phyloP scores from a whole-genome alignment of 2,329 filamentous ascomycete genomes.

The Aspergillus spinulosporus region DNA sequence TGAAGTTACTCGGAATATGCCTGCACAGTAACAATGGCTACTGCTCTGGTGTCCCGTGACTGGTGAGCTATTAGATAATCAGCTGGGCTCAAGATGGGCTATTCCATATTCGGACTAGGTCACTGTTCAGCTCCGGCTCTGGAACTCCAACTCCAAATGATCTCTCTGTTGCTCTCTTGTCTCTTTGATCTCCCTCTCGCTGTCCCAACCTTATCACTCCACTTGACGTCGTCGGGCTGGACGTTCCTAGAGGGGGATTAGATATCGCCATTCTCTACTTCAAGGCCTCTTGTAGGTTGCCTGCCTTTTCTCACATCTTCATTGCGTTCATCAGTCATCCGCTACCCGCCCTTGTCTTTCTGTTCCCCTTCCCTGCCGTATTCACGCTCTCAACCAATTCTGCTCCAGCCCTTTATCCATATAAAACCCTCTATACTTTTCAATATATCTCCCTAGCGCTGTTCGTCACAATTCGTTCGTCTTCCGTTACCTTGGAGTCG shows the following conservation, averaged over 20 bases:
- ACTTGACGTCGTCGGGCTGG: conserved; percentile 22
- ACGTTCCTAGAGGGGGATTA: conserved; percentile 19
- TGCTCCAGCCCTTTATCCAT: conserved; percentile 14
- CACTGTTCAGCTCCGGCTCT: conserved; percentile 15
- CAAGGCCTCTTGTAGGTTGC: conserved; percentile 48
- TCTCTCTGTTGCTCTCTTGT: background rate
- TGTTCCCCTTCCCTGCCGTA: conserved; percentile 21
- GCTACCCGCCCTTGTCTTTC: conserved; percentile 19
- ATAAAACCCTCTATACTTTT: conserved; percentile 12
- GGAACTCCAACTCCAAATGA: background rate
- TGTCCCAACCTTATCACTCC: conserved; percentile 7
- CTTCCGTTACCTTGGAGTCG: conserved; percentile 19
- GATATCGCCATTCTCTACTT: conserved; percentile 21
- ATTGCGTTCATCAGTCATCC: conserved; percentile 20
- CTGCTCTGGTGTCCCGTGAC: too few relatives aligned
- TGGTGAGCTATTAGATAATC: background rate
- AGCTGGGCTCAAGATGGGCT: background rate
- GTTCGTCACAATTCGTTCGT: conserved; percentile 19
- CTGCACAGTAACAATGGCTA: too few relatives aligned
- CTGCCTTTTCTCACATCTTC: conserved; percentile 33
- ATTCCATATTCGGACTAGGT: conserved; percentile 13
- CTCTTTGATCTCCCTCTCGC: conserved; percentile 2
- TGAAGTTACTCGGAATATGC: too few relatives aligned
- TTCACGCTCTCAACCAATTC: conserved; percentile 22
- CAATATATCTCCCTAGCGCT: conserved; percentile 12